phyloP scores from a whole-genome alignment of 768 basidiomycete species.

The Sarcodon aspratus region DNA sequence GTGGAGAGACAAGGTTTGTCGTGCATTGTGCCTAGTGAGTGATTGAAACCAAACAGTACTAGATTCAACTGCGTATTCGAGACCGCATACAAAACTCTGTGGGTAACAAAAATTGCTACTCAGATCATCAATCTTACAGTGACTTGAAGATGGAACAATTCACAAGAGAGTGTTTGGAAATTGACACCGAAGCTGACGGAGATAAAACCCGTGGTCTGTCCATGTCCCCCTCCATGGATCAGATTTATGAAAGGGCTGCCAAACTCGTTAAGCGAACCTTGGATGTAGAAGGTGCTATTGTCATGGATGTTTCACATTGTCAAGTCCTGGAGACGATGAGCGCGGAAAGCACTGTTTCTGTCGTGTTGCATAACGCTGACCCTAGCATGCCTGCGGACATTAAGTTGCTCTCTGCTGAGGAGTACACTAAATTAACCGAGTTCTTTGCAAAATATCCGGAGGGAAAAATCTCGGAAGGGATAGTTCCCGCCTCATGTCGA shows the following conservation, averaged over 20 bases:
- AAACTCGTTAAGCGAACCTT: constrained; percentile 82
- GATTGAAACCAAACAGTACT: not conserved
- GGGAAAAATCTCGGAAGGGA: constrained; percentile 79
- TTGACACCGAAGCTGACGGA: constrained; percentile 47
- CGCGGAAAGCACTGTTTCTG: constrained; percentile 49
- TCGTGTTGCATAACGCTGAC: constrained; percentile 63
- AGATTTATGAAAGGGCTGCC: constrained; percentile 83
- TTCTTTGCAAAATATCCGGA: constrained; percentile 78
- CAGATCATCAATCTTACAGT: not conserved
- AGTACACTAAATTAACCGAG: constrained; percentile 61
- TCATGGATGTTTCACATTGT: constrained; percentile 88
- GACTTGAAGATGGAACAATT: constrained; percentile 82
- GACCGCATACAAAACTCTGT: constrained; percentile 88
- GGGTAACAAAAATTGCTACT: constrained; percentile 13
- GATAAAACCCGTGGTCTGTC: constrained; percentile 17
- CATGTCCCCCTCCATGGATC: constrained; percentile 55
- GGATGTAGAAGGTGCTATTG: constrained; percentile 85
- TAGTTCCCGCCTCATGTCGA: constrained; percentile 74
- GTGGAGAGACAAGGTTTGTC: constrained; percentile 79
- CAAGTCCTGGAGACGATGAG: constrained; percentile 69
- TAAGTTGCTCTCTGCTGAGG: constrained; percentile 42
- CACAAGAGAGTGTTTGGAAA: constrained; percentile 88
- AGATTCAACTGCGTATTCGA: constrained; percentile 85
- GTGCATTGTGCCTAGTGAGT: not conserved
- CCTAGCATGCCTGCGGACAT: constrained; percentile 38